Base-by-base conservation (phyloP, 441 rosid species). In the Raphanus hybrid region DNA sequence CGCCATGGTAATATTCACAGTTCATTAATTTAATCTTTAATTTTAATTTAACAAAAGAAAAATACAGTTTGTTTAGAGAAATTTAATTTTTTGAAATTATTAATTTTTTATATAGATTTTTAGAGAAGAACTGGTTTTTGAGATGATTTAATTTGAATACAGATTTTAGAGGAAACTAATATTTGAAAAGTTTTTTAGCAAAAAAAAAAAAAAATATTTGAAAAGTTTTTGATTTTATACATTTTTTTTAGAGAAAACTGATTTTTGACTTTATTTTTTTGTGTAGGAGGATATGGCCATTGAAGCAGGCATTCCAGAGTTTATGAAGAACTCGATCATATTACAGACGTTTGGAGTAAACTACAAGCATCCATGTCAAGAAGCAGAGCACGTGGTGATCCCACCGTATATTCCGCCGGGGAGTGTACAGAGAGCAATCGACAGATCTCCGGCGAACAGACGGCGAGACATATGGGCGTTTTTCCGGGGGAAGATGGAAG, bases 401-500 rank as follows among this genome's bases (percentile, higher is more conserved):
- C 99, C 99, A 18, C 97, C 99, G 1, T 94, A 91, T 74, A 52
- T 94, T 26, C 67, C 90, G 43, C 96, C 96, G 84, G 90, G 61
- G 48, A 89, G 85, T 55, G 16, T 92, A 14, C 76, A 61, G 48
- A 82, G 62, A 70, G 91, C 96, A 0, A 74, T 85, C 1, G 76
- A 76, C 12, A 82, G 48, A 58, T 68, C 82, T 54, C 87, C 90
- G 82, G 59, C 60, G 71, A 79, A 70, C 71, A 83, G 87, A n/a
- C 78, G 82, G 55, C 87, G 99, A 48, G 97, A 94, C 65, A 90
- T 94, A 48, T 88, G 84, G 88, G 98, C 82, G 5, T 94, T 90
- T 81, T 92, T 94, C 69, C 81, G 99, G 62, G 99, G 98, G 6
- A 94, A 94, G 69, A 94, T 94, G 97, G 99, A 94, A 82, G 90